Evolutionary conservation across 1,284 basidiomycete species (phyloP).

Genomic region (Tilletia setariae): DNA sequence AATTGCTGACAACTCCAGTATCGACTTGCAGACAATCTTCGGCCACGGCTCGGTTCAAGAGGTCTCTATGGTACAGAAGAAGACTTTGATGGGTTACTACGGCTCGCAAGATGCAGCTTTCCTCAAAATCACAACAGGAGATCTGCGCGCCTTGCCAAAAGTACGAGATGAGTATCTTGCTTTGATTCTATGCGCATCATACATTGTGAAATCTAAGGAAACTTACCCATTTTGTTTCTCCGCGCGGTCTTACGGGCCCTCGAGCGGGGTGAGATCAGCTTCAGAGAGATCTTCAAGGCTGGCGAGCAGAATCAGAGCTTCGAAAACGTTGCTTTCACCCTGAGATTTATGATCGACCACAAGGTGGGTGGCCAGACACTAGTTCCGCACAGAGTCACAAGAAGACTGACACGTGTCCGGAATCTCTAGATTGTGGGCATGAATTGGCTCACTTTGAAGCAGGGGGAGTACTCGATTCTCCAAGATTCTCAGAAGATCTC

Average conservation of each 20-base stretch:
- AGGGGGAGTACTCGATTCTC: constrained; percentile 46
- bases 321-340: constrained; percentile 51
- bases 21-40: constrained; percentile 27
- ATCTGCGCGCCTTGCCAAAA: constrained; percentile 42
- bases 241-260: constrained; percentile 28
- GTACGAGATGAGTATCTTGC: constrained; percentile 34
- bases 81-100: constrained; percentile 50
- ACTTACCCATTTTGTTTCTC: background rate
- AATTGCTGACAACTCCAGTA: background rate
- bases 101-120: constrained; percentile 49
- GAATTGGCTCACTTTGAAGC: constrained; percentile 50
- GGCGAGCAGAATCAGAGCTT: constrained; percentile 46
- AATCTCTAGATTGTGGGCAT: constrained; percentile 49
- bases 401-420: background rate
- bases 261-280: constrained; percentile 50
- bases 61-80: constrained; percentile 38
- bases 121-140: constrained; percentile 46
- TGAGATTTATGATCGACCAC: constrained; percentile 54
- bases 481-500: constrained; percentile 35
- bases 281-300: constrained; percentile 46
- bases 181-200: background rate
- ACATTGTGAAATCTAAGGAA: background rate
- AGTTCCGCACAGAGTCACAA: background rate
- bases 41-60: constrained; percentile 36
- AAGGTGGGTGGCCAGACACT: constrained; percentile 19